Conservation (phyloP, 2,329 filamentous ascomycete genomes). For the Diaporthe citri region DNA sequence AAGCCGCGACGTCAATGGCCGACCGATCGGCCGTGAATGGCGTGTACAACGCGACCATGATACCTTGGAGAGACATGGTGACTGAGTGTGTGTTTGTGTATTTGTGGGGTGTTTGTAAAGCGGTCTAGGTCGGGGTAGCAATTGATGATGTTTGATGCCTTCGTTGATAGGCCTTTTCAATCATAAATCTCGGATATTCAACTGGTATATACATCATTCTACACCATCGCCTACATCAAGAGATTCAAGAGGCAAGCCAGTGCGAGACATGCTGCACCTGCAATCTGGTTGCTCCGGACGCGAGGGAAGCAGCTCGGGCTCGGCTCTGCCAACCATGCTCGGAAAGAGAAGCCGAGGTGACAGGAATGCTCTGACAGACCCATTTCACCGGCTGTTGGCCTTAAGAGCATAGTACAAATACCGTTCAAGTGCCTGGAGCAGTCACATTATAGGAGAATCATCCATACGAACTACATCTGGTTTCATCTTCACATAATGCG, state of each 20-base stretch:
- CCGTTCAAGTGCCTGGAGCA: too few relatives aligned
- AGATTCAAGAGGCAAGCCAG: slow-evolving; percentile 1
- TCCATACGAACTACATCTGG: neutral
- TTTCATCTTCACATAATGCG: too few relatives aligned
- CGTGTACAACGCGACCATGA: slow-evolving; percentile 63
- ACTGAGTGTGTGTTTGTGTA: neutral
- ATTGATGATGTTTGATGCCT: neutral
- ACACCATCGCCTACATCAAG: neutral
- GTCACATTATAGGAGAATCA: neutral
- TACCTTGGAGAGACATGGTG: slow-evolving; percentile 51
- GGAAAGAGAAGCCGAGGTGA: neutral
- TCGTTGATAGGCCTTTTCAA: too few relatives aligned
- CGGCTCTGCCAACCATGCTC: neutral
- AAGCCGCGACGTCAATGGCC: slow-evolving; percentile 54
- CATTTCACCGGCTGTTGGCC: neutral
- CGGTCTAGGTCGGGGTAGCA: neutral
- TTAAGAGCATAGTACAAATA: neutral
- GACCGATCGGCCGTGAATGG: slow-evolving; percentile 58
- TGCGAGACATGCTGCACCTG: neutral
- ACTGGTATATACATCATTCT: too few relatives aligned
- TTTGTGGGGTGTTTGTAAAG: neutral
- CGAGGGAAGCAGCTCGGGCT: neutral
- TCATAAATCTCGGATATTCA: neutral
- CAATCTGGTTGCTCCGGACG: too few relatives aligned
- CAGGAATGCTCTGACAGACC: neutral